These are phyloP conservation scores for Choanephora cucurbitarum DNA, from an alignment of 371 early-diverging fungal genomes.

Conservation along the genomic window DNA sequence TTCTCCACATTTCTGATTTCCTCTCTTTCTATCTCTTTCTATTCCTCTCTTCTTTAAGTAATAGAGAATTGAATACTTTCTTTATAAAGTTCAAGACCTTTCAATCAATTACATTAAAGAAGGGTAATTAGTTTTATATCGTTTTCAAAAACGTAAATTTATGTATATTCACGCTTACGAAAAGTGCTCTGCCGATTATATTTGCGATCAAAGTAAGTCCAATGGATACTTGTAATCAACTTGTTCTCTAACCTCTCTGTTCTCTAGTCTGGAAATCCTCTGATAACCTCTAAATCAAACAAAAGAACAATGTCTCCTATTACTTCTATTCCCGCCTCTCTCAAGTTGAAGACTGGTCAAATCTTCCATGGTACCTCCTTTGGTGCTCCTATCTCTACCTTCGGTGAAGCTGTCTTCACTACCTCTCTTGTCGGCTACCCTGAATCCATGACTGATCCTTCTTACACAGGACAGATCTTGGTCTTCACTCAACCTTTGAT, in stretches of 20 bases:
- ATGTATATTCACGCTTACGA: constrained; percentile 84
- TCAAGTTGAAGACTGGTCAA: constrained; percentile 78
- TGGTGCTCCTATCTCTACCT: constrained; percentile 60
- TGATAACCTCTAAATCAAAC: constrained; percentile 34
- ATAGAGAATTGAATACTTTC: neutral
- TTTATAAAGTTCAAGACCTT: constrained; percentile 1
- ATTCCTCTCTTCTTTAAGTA: constrained; percentile 10
- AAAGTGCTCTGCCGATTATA: constrained; percentile 82
- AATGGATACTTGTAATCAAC: too few relatives aligned
- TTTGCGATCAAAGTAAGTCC: constrained; percentile 77
- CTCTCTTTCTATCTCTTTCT: constrained; percentile 6
- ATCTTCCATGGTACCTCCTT: constrained; percentile 77
- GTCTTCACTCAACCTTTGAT: constrained; percentile 94
- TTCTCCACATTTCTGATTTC: constrained; percentile 1
- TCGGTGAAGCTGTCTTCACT: constrained; percentile 88
- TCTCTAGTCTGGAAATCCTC: constrained; percentile 60
- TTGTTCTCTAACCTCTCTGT: too few relatives aligned
- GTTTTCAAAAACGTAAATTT: constrained; percentile 33
- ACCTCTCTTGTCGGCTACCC: constrained; percentile 95
- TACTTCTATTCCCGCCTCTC: constrained; percentile 57
- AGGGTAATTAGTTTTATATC: constrained; percentile 9
- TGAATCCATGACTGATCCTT: constrained; percentile 95
- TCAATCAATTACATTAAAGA: constrained; percentile 6
- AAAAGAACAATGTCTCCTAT: constrained; percentile 38
- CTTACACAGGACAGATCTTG: constrained; percentile 94